These are phyloP conservation scores for Fusarium denticulatum DNA, from an alignment of 2,329 filamentous ascomycete genomes.

Conservation along the genomic window DNA sequence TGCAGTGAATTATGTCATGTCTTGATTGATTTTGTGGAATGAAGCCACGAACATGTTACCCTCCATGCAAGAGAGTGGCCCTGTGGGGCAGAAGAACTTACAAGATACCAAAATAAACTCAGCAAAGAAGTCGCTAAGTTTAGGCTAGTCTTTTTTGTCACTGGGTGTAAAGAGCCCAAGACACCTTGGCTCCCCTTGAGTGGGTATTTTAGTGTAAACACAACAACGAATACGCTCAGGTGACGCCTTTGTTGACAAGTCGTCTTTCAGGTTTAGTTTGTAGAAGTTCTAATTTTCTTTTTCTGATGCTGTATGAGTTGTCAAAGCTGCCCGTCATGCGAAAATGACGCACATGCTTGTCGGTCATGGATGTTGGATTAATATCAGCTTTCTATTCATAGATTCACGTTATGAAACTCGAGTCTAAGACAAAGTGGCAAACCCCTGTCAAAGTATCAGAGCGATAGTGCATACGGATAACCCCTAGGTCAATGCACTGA, in stretches of 20 bases:
- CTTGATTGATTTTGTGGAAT: slow-evolving; percentile 4
- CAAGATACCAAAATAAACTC: not conserved
- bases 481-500: slow-evolving; percentile 14
- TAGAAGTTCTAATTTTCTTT: not conserved
- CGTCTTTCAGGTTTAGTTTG: not conserved
- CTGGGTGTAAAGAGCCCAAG: not conserved
- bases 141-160: not conserved
- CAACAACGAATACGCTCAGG: slow-evolving; percentile 3
- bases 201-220: slow-evolving; percentile 10
- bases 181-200: not conserved
- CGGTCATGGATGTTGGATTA: not conserved
- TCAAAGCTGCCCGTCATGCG: not conserved
- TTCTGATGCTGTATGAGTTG: not conserved
- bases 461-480: not conserved
- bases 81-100: not conserved
- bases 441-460: slow-evolving; percentile 13
- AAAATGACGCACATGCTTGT: slow-evolving; percentile 7
- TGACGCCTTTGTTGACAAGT: not conserved
- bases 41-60: slow-evolving; percentile 22
- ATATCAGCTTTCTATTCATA: slow-evolving; percentile 19
- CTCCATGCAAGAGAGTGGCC: slow-evolving; percentile 24
- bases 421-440: slow-evolving; percentile 25
- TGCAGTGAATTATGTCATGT: slow-evolving; percentile 20
- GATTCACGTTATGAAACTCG: slow-evolving; percentile 9
- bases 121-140: fast-evolving